These are phyloP conservation scores for Aspergillus sp. DNA, from an alignment of 2,329 filamentous ascomycete genomes.

Conservation along the genomic window DNA sequence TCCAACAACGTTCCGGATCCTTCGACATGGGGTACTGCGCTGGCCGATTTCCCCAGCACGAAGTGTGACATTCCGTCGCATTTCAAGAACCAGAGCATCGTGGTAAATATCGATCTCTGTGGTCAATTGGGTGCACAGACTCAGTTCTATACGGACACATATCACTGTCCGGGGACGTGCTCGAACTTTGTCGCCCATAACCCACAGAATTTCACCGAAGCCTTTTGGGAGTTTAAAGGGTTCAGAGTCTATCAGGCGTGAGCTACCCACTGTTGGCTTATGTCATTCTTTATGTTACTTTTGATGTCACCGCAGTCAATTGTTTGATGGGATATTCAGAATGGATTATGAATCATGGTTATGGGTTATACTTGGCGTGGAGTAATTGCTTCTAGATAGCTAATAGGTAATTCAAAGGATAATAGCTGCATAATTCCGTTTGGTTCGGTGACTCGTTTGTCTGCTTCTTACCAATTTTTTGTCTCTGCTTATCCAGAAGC, in stretches of 20 bases:
- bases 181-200: constrained; percentile 51
- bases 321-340: too few relatives aligned
- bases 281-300: background rate
- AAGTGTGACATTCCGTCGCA: constrained; percentile 52
- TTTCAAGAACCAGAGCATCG: constrained; percentile 58
- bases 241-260: constrained; percentile 51
- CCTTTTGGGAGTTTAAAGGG: constrained; percentile 57
- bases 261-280: too few relatives aligned
- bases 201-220: constrained; percentile 48
- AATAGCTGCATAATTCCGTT: too few relatives aligned
- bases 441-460: too few relatives aligned
- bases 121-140: constrained; percentile 44
- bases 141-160: constrained; percentile 25
- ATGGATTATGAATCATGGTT: too few relatives aligned
- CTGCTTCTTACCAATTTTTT: too few relatives aligned
- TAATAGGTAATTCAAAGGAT: too few relatives aligned
- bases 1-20: constrained; percentile 48
- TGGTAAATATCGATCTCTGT: constrained; percentile 59
- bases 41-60: constrained; percentile 59
- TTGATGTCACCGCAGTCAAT: too few relatives aligned
- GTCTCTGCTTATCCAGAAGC: too few relatives aligned
- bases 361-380: too few relatives aligned
- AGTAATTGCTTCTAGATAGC: too few relatives aligned
- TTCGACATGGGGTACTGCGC: constrained; percentile 52
- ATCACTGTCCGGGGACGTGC: constrained; percentile 47